A percentile compares a stretch with the other conserved stretches of the same genome.
Evolutionary conservation across 371 early-diverging fungal genomes (phyloP).

Genomic region (Sporodiniella umbellata): DNA sequence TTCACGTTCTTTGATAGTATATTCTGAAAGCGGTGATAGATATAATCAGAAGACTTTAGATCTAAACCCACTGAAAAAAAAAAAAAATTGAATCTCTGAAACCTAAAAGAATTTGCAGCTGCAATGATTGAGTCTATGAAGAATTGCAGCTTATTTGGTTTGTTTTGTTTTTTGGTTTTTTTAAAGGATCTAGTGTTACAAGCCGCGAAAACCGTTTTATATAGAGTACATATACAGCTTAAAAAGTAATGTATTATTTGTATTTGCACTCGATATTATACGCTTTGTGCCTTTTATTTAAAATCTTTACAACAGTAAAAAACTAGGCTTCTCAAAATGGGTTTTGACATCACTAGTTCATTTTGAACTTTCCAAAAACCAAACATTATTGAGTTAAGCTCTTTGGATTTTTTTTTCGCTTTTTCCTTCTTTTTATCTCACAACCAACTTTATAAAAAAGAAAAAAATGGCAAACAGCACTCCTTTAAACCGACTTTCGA

Average conservation of each 20-base stretch:
- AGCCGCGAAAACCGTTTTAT: too few species aligned
- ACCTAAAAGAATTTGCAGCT: too few species aligned
- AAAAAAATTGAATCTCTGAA: too few species aligned
- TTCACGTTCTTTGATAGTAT: constrained; percentile 94
- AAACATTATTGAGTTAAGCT: not conserved
- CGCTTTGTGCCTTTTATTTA: not conserved
- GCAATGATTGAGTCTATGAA: too few species aligned
- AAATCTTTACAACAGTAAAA: not conserved
- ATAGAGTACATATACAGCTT: too few species aligned
- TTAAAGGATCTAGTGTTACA: too few species aligned
- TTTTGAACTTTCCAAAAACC: not conserved
- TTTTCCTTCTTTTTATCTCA: constrained; percentile 1
- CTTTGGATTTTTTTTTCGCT: not conserved
- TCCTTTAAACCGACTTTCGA: constrained; percentile 45
- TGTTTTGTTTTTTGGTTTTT: too few species aligned
- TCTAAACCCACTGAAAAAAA: too few species aligned
- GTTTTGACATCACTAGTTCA: constrained; percentile 1
- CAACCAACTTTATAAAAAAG: too few species aligned
- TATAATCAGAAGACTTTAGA: too few species aligned
- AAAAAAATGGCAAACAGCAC: constrained; percentile 29
- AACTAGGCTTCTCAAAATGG: not conserved
- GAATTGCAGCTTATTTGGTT: too few species aligned
- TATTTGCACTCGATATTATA: not conserved
- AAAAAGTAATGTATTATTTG: not conserved
- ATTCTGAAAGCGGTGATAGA: constrained; percentile 94